A percentile compares a stretch with the other conserved stretches of the same genome.
phyloP scores from a whole-genome alignment of 495 filamentous ascomycete genomes.

The Chaetomium cochliodes region DNA sequence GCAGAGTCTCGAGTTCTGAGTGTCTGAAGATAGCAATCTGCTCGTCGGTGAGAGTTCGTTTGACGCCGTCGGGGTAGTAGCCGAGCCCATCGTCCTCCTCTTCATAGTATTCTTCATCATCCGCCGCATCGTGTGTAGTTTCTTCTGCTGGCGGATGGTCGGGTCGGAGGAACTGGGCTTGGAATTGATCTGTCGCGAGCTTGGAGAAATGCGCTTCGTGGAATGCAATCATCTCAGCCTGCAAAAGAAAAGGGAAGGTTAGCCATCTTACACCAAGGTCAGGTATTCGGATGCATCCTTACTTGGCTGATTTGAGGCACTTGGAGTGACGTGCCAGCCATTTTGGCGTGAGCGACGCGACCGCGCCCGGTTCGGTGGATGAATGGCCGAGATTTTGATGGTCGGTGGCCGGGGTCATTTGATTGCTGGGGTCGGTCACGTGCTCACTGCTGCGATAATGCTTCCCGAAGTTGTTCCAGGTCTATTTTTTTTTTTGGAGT shows the following conservation, averaged over 20 bases:
- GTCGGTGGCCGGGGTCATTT: not conserved
- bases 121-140: constrained; percentile 23
- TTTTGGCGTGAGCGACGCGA: constrained; percentile 25
- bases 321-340: constrained; percentile 31
- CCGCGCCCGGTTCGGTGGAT: constrained; percentile 13
- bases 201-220: constrained; percentile 63
- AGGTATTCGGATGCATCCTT: constrained; percentile 23
- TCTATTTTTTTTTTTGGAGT: not conserved
- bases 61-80: constrained; percentile 84
- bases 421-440: constrained; percentile 22
- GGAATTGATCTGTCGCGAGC: constrained; percentile 47
- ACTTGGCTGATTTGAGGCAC: constrained; percentile 53
- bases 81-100: constrained; percentile 70
- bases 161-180: constrained; percentile 45
- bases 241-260: constrained; percentile 26
- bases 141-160: constrained; percentile 20
- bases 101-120: constrained; percentile 39
- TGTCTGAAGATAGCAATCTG: constrained; percentile 89
- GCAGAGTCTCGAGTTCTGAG: constrained; percentile 75
- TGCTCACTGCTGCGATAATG: constrained; percentile 15
- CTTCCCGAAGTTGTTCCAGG: not conserved
- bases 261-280: constrained; percentile 14
- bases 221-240: constrained; percentile 75
- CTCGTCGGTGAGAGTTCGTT: constrained; percentile 87
- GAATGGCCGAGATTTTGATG: constrained; percentile 9